Evolutionary conservation across 2,329 filamentous ascomycete genomes (phyloP), one percentile per base, ranked within the genome.

Genomic region (Botrytis aclada): DNA sequence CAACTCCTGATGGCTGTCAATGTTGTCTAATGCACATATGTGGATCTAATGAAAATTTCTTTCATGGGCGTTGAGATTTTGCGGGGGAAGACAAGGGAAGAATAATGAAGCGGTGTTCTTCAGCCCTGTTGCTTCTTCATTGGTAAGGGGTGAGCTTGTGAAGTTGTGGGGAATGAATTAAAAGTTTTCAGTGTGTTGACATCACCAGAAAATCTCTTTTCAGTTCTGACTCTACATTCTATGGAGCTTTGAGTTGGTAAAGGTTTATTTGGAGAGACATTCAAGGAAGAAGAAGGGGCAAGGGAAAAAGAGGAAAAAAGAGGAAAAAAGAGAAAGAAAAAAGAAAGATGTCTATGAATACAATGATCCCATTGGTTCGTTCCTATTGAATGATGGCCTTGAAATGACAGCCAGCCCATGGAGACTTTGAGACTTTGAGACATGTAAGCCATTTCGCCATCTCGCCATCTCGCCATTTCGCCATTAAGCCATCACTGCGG

Each of bases 11-110:
- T 67, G 47, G 65, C 54, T 56, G 47, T 67, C 47, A 64, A 14
- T 56, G 34, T 56, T 67, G 65, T 54, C 34, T 39, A 37, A 67
- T 54, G 63, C 45, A 66, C n/a, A 54, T 54, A 20, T 67, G 64
- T 67, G 64, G 64, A 67, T 54, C 64, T 25, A 39, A 54, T 67
- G 64, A 67, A 67, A 67, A 54, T 67, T 67, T 67, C 64, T 67
- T 54, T n/a, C 45, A 67, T 67, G 64, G 45, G 45, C 45, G 1
- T 67, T 56, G 18, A 41, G n/a, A 56, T 67, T 67, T 67, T 67
- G 65, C 65, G 65, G 65, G 64, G 65, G 37, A 56, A 32, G 18
- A 67, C 64, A 67, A 54, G 64, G 65, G 64, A 16, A 34, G n/a
- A 47, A 45, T 29, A 41, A 39, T 43, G 47, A 56, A 56, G 47